phyloP scores from a whole-genome alignment of 768 basidiomycete species.

The Hygrocybe punicea region DNA sequence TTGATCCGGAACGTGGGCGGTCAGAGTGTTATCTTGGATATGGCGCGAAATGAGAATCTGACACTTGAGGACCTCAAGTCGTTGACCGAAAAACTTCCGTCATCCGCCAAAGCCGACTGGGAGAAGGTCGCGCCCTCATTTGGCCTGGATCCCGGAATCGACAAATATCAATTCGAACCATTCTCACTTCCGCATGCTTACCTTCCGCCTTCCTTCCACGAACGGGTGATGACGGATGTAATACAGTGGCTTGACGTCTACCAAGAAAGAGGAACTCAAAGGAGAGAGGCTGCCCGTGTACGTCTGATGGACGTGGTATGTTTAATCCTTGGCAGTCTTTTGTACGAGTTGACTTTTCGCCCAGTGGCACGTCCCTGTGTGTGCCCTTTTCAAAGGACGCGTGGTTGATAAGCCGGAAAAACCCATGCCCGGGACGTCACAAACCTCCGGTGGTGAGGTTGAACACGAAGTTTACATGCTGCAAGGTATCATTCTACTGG shows the following conservation, averaged over 20 bases:
- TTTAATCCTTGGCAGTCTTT: background rate
- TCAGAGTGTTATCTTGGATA: background rate
- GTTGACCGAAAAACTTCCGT: background rate
- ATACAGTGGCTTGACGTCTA: background rate
- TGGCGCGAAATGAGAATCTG: background rate
- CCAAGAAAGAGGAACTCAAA: conserved; percentile 1
- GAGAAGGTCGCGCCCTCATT: background rate
- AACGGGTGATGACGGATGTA: background rate
- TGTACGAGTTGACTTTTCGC: background rate
- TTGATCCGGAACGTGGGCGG: background rate
- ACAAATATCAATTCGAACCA: background rate
- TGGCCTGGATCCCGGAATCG: background rate
- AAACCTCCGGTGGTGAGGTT: conserved; percentile 3
- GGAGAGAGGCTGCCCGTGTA: conserved; percentile 1
- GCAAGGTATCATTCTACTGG: conserved; percentile 1
- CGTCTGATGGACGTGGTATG: background rate
- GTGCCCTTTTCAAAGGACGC: conserved; percentile 5
- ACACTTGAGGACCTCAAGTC: background rate
- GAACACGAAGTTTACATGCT: conserved; percentile 2
- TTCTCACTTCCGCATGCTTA: conserved; percentile 1
- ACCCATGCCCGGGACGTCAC: background rate
- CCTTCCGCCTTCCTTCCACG: conserved; percentile 4
- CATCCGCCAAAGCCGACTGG: background rate
- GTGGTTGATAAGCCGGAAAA: background rate
- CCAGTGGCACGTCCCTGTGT: conserved; percentile 6